Evolutionary conservation across 2,329 filamentous ascomycete genomes (phyloP).

Genomic region (Colletotrichum siamense): DNA sequence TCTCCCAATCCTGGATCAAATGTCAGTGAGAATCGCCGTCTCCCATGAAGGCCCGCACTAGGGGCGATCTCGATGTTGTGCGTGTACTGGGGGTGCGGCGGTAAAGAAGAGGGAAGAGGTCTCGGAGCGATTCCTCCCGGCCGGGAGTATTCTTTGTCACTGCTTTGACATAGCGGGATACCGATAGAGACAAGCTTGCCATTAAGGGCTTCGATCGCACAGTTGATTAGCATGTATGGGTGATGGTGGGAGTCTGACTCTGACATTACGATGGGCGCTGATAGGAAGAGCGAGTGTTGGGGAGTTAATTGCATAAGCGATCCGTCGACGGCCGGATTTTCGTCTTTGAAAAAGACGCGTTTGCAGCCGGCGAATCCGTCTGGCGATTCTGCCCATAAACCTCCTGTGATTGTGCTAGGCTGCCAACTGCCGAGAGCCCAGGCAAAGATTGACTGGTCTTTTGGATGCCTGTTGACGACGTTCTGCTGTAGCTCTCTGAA

Average conservation of each 20-base stretch:
- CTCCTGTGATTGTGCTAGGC: not conserved
- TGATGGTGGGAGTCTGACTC: not conserved
- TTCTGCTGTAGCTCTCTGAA: accelerated
- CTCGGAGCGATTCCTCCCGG: not conserved
- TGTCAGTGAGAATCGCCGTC: not conserved
- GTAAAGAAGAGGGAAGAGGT: not conserved
- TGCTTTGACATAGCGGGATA: not conserved
- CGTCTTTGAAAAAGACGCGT: not conserved
- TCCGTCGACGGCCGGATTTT: not conserved
- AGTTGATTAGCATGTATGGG: not conserved
- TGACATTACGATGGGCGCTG: not conserved
- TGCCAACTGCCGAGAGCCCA: not conserved
- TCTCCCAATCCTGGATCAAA: not conserved
- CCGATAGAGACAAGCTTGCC: not conserved
- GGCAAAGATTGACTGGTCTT: not conserved
- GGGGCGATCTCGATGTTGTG: not conserved
- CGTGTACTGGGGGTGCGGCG: too few relatives aligned
- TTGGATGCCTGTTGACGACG: not conserved
- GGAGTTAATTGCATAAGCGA: not conserved
- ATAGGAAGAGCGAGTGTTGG: not conserved
- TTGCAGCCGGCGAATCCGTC: not conserved
- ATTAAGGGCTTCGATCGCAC: not conserved
- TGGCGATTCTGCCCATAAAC: not conserved
- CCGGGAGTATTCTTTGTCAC: not conserved
- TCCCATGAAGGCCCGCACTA: accelerated